Base-by-base conservation (phyloP, 352 stramenopile species). In the Globisporangium okanoganense region DNA sequence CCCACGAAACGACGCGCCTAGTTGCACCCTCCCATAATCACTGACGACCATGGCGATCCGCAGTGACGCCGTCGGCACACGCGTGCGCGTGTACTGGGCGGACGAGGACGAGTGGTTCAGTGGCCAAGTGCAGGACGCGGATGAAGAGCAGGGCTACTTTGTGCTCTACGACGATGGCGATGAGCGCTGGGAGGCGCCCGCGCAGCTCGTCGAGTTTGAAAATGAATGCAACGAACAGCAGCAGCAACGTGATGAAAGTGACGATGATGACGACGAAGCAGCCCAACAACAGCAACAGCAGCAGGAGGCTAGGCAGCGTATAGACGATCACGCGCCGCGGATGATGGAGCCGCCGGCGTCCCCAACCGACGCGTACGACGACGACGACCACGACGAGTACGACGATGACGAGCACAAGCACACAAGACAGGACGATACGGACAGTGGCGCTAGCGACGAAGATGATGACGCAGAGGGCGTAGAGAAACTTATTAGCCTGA, bases 151-250 rank as follows among this genome's bases (percentile, higher is more conserved):
- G 49, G 81, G 82, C 24, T 82, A 73, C 52, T 94, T 75, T 27
- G 76, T 94, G 29, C 57, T 88, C 10, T 93, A 94, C 48, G 85
- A 94, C 61, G 85, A 93, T 48, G 83, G 85, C 13, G 85, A 94
- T 61, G 78, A 92, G 69, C 77, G 79, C 25, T 94, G 85, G 85
- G 81, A 92, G 70, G 56, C 62, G 0, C 36, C 61, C 0, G 47
- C 41, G 2, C 62, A 78, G 53, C 70, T 66, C 33, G 76, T 87
- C 43, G 53, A 70, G 8, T 70, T 91, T 18, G 73, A 77, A 45
- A 33, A 33, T n/a, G 71, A 59, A 5, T 12, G 18, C 27, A n/a
- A 44, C 5, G 25, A 33, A 7, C 22, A 50, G 8, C n/a, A 58
- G 1, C 31, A 51, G 27, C 25, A 20, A 7, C 27, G 62, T 12